Conservation (phyloP, 345 rosid species). For the Angophora floribunda region DNA sequence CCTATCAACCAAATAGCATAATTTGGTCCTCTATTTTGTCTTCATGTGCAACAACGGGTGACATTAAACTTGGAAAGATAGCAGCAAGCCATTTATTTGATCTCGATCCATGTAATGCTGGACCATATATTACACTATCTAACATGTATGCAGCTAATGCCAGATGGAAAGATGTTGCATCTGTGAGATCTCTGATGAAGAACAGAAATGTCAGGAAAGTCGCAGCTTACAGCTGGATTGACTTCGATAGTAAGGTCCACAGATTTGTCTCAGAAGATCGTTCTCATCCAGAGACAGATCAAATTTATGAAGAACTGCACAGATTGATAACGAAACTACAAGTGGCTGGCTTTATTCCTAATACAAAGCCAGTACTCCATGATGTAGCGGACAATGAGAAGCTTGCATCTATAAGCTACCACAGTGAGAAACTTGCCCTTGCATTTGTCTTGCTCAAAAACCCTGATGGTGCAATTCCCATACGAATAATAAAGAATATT, state of each 20-base stretch:
- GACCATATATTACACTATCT: constrained; percentile 49
- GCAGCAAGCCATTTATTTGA: constrained; percentile 41
- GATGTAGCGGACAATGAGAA: constrained; percentile 45
- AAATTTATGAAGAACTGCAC: constrained; percentile 28
- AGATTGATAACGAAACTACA: constrained; percentile 23
- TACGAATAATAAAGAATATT: constrained; percentile 54
- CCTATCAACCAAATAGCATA: constrained; percentile 29
- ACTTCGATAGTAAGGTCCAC: constrained; percentile 38
- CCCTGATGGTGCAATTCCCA: constrained; percentile 20
- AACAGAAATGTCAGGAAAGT: constrained; percentile 38
- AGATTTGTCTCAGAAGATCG: constrained; percentile 50
- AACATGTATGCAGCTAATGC: constrained; percentile 50
- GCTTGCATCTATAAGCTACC: constrained; percentile 37
- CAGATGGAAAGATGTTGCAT: constrained; percentile 53
- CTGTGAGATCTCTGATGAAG: constrained; percentile 43
- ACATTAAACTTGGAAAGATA: constrained; percentile 35
- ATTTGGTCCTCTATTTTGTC: constrained; percentile 50
- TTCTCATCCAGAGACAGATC: constrained; percentile 34
- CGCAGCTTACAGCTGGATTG: constrained; percentile 59
- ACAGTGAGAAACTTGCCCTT: constrained; percentile 57
- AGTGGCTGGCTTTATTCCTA: constrained; percentile 36
- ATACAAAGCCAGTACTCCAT: constrained; percentile 37
- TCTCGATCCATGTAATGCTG: constrained; percentile 40
- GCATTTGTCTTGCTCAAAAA: constrained; percentile 42
- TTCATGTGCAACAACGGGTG: constrained; percentile 25